Evolutionary conservation across 225 moss, liverwort and hornwort genomes (phyloP).

Genomic region (Marchantia paleacea): DNA sequence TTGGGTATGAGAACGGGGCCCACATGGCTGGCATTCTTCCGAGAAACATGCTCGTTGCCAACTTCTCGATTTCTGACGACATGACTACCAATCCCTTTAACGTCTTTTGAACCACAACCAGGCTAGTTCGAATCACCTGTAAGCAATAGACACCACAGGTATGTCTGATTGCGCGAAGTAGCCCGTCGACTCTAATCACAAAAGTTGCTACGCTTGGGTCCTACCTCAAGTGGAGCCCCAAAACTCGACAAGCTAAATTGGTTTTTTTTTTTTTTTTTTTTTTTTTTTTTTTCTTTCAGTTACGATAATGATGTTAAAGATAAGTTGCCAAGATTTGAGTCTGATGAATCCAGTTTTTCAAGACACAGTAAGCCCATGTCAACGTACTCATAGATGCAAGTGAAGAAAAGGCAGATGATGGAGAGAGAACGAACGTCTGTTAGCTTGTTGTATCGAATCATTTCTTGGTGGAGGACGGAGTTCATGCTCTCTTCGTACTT

Average conservation of each 20-base stretch:
- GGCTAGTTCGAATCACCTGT: slow-evolving; percentile 54
- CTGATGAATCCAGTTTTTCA: not conserved
- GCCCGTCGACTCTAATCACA: not conserved
- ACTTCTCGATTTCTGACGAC: slow-evolving; percentile 64
- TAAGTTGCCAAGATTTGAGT: not conserved
- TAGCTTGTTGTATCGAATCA: slow-evolving; percentile 68
- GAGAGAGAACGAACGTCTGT: slow-evolving; percentile 37
- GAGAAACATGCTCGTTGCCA: slow-evolving; percentile 51
- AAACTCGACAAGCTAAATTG: too few species aligned
- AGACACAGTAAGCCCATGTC: not conserved
- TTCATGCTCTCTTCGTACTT: slow-evolving; percentile 67
- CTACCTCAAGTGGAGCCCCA: too few species aligned
- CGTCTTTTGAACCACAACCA: slow-evolving; percentile 53
- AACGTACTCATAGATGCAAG: not conserved
- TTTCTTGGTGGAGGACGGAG: slow-evolving; percentile 71
- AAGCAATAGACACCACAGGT: not conserved
- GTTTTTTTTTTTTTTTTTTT: too few species aligned
- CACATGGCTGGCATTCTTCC: slow-evolving; percentile 60
- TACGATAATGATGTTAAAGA: too few species aligned
- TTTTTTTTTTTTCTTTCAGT: too few species aligned
- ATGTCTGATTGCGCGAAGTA: not conserved
- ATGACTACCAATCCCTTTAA: slow-evolving; percentile 59
- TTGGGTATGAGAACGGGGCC: slow-evolving; percentile 56
- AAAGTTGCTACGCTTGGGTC: too few species aligned
- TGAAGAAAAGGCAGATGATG: not conserved